Evolutionary conservation across 2,329 filamentous ascomycete species (phyloP).

Genomic region (Aspergillus fumigatus): DNA sequence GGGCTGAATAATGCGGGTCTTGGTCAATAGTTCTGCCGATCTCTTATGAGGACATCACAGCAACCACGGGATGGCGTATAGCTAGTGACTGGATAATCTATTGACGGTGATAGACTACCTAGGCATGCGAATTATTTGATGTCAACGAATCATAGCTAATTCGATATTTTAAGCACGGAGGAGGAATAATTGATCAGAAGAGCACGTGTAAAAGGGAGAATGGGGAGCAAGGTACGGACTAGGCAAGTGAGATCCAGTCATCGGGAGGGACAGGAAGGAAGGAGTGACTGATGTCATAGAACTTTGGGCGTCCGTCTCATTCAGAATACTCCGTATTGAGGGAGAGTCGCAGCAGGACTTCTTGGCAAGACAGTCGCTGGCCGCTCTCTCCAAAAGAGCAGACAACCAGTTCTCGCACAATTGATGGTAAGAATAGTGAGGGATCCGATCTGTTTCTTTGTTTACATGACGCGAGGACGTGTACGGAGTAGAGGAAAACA

Average conservation of each 20-base stretch:
- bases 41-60: conserved; percentile 4
- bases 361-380: not conserved
- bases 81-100: not conserved
- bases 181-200: not conserved
- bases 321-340: not conserved
- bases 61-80: not conserved
- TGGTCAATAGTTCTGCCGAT: conserved; percentile 15
- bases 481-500: not conserved
- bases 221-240: not conserved
- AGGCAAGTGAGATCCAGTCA: no score
- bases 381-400: no score
- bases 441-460: conserved; percentile 3
- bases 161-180: not conserved
- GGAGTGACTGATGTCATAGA: conserved; percentile 15
- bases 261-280: not conserved
- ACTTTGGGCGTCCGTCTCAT: no score
- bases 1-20: not conserved
- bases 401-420: not conserved
- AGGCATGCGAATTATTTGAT: not conserved
- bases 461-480: conserved; percentile 1
- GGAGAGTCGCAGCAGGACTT: conserved; percentile 24
- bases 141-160: not conserved
- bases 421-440: conserved; percentile 10
- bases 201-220: not conserved
- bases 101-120: no score